phyloP scores from a whole-genome alignment of 2,329 filamentous ascomycete genomes.

The Colletotrichum trifolii region DNA sequence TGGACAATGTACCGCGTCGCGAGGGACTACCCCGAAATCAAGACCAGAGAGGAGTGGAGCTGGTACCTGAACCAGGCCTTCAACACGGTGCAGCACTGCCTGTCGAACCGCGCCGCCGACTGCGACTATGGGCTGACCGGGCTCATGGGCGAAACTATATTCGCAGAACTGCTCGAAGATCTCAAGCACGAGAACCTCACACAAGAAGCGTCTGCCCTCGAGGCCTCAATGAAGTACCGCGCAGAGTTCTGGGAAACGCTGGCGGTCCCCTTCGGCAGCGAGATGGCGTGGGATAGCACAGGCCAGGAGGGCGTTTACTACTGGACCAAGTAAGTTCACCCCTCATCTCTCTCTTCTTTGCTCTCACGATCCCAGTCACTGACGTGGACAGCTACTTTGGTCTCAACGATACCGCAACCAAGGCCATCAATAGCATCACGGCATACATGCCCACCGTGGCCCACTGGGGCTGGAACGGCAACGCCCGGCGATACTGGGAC shows the following conservation, averaged over 20 bases:
- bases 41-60: conserved; percentile 50
- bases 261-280: conserved; percentile 66
- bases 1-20: conserved; percentile 68
- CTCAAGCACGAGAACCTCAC: conserved; percentile 56
- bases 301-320: conserved; percentile 71
- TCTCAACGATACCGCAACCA: conserved; percentile 54
- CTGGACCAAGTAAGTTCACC: conserved; percentile 58
- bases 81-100: conserved; percentile 56
- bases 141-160: conserved; percentile 70
- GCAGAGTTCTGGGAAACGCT: conserved; percentile 61
- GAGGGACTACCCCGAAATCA: conserved; percentile 55
- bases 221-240: conserved; percentile 58
- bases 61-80: conserved; percentile 69
- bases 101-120: conserved; percentile 48
- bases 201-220: conserved; percentile 49
- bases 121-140: conserved; percentile 57
- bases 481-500: conserved; percentile 71
- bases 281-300: conserved; percentile 73
- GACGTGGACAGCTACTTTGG: conserved; percentile 56
- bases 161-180: conserved; percentile 63
- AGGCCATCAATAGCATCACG: conserved; percentile 64
- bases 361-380: background rate
- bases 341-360: too few species aligned
- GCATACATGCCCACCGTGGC: conserved; percentile 68
- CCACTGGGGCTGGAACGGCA: conserved; percentile 73